Conservation (phyloP, 2,329 filamentous ascomycete genomes). For the Hortaea werneckii region DNA sequence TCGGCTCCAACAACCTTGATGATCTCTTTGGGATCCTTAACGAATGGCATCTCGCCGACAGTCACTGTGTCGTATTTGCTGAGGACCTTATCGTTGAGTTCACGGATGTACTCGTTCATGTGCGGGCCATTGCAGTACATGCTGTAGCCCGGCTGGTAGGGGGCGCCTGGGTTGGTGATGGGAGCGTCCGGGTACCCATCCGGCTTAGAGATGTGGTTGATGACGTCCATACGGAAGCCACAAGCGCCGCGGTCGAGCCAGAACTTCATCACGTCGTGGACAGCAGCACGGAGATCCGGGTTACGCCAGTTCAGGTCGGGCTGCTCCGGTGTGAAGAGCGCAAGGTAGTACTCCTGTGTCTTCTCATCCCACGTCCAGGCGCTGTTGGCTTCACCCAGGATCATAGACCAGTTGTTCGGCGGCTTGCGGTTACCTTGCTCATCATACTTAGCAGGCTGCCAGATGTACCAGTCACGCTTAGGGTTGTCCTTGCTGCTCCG, state of each 20-base stretch:
- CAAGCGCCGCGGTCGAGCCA: conserved; percentile 38
- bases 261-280: conserved; percentile 38
- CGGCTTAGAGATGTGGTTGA: conserved; percentile 40
- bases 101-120: conserved; percentile 48
- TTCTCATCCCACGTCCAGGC: conserved; percentile 38
- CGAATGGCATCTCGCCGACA: conserved; percentile 52
- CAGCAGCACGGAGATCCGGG: conserved; percentile 32
- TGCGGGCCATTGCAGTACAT: conserved; percentile 49
- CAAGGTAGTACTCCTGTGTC: conserved; percentile 38
- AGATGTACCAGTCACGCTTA: conserved; percentile 57
- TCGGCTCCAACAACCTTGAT: conserved; percentile 32
- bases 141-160: conserved; percentile 39
- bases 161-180: conserved; percentile 29
- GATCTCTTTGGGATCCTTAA: conserved; percentile 34
- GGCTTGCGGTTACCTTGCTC: conserved; percentile 44
- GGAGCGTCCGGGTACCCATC: conserved; percentile 33
- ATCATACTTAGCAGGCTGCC: conserved; percentile 49
- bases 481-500: conserved; percentile 40
- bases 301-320: conserved; percentile 42
- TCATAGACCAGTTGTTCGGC: conserved; percentile 44
- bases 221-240: conserved; percentile 41
- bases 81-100: conserved; percentile 43
- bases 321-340: conserved; percentile 37
- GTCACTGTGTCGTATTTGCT: conserved; percentile 49
- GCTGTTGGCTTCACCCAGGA: conserved; percentile 29